Evolutionary conservation across 75 land plant species (phyloP), one percentile per base, ranked within the genome.

Genomic region (Gnetum montanum): DNA sequence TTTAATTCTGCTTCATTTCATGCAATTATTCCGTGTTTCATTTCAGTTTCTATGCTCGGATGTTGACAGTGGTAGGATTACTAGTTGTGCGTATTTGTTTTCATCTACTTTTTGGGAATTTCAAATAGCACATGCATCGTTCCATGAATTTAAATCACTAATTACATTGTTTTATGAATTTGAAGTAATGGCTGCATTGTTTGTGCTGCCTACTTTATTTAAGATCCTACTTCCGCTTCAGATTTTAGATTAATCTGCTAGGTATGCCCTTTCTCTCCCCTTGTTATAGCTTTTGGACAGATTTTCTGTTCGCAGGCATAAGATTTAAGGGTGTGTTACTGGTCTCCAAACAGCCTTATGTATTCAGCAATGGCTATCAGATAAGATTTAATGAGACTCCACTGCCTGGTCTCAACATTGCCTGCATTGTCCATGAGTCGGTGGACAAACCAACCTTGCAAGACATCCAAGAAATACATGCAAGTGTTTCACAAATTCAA

Each of bases 301-400:
- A n/a, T n/a, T n/a, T n/a, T n/a, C n/a, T n/a, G n/a, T 31, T 18
- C 51, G 34, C 85, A 84, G 88, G 88, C 1, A 84, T 84, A 34
- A 85, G 88, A 2, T 84, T 84, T 66, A 84, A 84, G 65, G 81
- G 85, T 53, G 88, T 81, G 2, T 84, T 84, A 54, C 34, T 76
- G 19, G 54, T 84, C 1, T 57, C 81, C 3, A 60, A 56, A 1
- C 74, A 61, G 29, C 88, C 85, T 4, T 58, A 70, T 57, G 68
- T 84, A 28, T 81, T 84, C 70, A 84, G 84, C 57, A 81, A 81
- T 43, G 85, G 85, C n/a, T 84, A 71, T 36, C 60, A 73, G 29
- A 81, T 84, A 12, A 34, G 76, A 16, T 84, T 84, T 58, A 73
- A 61, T 49, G 85, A 84, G 31, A 40, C 34, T 12, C 80, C 83